These are phyloP conservation scores for Pyrenopolyporus hunteri DNA, from an alignment of 495 filamentous ascomycete genomes.

Conservation along the genomic window DNA sequence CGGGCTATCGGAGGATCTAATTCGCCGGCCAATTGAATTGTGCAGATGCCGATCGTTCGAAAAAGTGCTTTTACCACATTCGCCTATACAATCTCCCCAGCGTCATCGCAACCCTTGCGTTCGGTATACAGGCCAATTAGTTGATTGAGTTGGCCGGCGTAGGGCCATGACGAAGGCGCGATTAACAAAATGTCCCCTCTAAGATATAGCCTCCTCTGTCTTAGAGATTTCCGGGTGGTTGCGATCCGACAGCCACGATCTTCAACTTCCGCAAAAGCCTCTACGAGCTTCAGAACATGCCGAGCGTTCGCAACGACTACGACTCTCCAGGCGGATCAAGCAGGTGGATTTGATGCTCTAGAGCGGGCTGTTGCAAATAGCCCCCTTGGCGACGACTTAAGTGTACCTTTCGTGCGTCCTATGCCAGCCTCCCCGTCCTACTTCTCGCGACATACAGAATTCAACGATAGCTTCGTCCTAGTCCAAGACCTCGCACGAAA, in stretches of 20 bases:
- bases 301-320: conserved; percentile 33
- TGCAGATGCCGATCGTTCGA: conserved; percentile 2
- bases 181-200: conserved; percentile 42
- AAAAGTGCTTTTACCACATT: conserved; percentile 31
- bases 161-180: conserved; percentile 39
- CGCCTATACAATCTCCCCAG: background rate
- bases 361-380: conserved; percentile 27
- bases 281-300: conserved; percentile 7
- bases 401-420: conserved; percentile 62
- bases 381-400: conserved; percentile 21
- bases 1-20: conserved; percentile 30
- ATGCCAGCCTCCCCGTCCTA: conserved; percentile 88
- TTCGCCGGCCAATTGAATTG: conserved; percentile 22
- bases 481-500: conserved; percentile 72
- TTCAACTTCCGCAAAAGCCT: conserved; percentile 11
- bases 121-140: background rate
- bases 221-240: conserved; percentile 33
- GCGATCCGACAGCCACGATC: conserved; percentile 27
- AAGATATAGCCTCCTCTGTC: conserved; percentile 39
- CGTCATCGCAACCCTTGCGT: background rate
- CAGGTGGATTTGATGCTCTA: conserved; percentile 16
- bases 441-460: conserved; percentile 83
- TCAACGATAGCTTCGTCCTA: conserved; percentile 81
- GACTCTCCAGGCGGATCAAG: conserved; percentile 6
- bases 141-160: background rate